These are phyloP conservation scores for Cardiospermum halicacabum DNA, from an alignment of 345 rosid genomes.

Conservation along the genomic window DNA sequence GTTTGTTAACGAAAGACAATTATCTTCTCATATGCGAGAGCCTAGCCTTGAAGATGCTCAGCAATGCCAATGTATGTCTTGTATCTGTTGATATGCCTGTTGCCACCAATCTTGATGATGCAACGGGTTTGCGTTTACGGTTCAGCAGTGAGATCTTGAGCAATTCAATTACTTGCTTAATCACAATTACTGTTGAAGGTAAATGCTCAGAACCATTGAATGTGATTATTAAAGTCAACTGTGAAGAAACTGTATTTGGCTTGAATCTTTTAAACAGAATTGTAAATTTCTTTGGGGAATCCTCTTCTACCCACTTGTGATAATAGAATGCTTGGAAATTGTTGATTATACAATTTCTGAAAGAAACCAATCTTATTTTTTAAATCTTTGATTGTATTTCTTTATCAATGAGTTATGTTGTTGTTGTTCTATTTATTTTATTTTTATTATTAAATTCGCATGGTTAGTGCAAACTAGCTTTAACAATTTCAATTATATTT, in stretches of 20 bases:
- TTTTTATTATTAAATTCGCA: too few relatives aligned
- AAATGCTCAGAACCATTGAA: slow-evolving; percentile 69
- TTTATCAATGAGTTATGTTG: background rate
- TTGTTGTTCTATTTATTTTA: too few relatives aligned
- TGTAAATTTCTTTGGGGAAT: slow-evolving; percentile 58
- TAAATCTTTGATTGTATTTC: background rate
- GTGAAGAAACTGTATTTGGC: slow-evolving; percentile 93
- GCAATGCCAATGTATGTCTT: slow-evolving; percentile 71
- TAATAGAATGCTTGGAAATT: background rate
- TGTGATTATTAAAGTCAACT: slow-evolving; percentile 63
- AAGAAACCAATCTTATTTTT: background rate
- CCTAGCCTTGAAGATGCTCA: slow-evolving; percentile 66
- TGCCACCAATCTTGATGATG: slow-evolving; percentile 67
- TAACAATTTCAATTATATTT: background rate
- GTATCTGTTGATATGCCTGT: slow-evolving; percentile 83
- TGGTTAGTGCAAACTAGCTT: background rate
- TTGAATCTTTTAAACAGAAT: slow-evolving; percentile 76
- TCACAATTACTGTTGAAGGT: slow-evolving; percentile 74
- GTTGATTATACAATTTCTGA: background rate
- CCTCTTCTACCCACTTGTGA: slow-evolving; percentile 10
- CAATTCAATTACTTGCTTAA: slow-evolving; percentile 71
- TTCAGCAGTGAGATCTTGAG: slow-evolving; percentile 84
- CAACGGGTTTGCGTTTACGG: slow-evolving; percentile 66
- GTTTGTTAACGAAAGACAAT: slow-evolving; percentile 44
- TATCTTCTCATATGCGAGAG: slow-evolving; percentile 66